Percentiles rank a stretch among this genome's conserved stretches.
Conservation (phyloP, 352 stramenopile genomes). For the Globisporangium mamillatum region DNA sequence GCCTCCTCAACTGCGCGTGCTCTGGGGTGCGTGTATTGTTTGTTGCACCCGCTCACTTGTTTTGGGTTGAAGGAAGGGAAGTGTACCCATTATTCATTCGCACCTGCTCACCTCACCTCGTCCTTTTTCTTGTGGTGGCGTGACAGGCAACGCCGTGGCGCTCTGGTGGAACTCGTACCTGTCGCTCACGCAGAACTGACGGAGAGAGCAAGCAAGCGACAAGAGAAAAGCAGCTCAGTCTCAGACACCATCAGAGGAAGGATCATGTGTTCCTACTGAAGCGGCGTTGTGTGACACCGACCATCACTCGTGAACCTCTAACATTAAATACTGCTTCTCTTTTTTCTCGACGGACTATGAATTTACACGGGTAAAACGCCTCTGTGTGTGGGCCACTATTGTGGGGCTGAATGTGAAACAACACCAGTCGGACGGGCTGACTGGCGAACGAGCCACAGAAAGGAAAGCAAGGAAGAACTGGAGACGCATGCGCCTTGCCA, state of each 20-base stretch:
- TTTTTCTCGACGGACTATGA: neutral
- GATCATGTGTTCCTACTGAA: too few species aligned
- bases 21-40: slow-evolving; percentile 52
- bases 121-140: slow-evolving; percentile 12
- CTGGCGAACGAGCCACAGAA: slow-evolving; percentile 4
- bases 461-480: slow-evolving; percentile 5
- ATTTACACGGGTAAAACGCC: neutral
- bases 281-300: neutral
- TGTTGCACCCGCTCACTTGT: neutral
- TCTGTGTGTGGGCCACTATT: neutral
- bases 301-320: slow-evolving; percentile 10
- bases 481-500: neutral
- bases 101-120: neutral
- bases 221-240: neutral
- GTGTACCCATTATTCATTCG: slow-evolving; percentile 8
- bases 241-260: too few species aligned
- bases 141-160: slow-evolving; percentile 58
- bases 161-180: slow-evolving; percentile 84
- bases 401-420: neutral
- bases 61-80: neutral
- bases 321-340: slow-evolving; percentile 9
- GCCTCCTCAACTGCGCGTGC: slow-evolving; percentile 61
- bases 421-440: neutral
- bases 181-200: slow-evolving; percentile 52
- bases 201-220: too few species aligned